Conservation (phyloP, 371 early-diverging fungal genomes). For the Neoconidiobolus thromboides region DNA sequence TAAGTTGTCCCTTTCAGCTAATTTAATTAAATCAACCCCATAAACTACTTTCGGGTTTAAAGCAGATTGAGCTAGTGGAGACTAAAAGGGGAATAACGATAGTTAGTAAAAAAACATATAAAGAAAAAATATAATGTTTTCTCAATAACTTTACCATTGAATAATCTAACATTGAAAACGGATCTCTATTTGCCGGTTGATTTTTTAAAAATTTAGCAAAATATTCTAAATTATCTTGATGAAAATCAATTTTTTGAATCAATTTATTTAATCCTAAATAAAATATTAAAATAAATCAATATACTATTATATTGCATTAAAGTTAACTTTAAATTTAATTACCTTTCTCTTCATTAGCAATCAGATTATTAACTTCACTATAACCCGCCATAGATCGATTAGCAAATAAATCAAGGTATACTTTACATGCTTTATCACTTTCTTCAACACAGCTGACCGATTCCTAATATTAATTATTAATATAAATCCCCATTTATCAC, state of each 20-base stretch:
- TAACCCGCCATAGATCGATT: no score
- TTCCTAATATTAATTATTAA: background rate
- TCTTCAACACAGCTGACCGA: background rate
- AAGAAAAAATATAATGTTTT: background rate
- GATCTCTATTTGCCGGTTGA: background rate
- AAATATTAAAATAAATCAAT: no score
- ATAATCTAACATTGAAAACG: background rate
- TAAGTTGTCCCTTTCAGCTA: conserved; percentile 39
- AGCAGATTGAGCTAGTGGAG: conserved; percentile 27
- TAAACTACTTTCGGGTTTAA: conserved; percentile 43
- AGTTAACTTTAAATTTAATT: no score
- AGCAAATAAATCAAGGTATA: conserved; percentile 1
- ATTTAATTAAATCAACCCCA: conserved; percentile 32
- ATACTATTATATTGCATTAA: no score
- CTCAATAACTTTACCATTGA: background rate
- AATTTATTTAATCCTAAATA: background rate
- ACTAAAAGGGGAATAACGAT: conserved; percentile 15
- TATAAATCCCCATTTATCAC: no score
- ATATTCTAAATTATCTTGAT: conserved; percentile 2
- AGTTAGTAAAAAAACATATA: background rate
- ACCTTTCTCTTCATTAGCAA: no score
- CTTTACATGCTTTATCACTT: background rate
- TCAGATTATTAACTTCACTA: no score
- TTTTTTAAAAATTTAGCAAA: background rate
- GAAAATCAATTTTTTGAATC: background rate